Evolutionary conservation across 345 rosid species (phyloP), one percentile per base, ranked within the genome.

Genomic region (Aethionema arabicum): DNA sequence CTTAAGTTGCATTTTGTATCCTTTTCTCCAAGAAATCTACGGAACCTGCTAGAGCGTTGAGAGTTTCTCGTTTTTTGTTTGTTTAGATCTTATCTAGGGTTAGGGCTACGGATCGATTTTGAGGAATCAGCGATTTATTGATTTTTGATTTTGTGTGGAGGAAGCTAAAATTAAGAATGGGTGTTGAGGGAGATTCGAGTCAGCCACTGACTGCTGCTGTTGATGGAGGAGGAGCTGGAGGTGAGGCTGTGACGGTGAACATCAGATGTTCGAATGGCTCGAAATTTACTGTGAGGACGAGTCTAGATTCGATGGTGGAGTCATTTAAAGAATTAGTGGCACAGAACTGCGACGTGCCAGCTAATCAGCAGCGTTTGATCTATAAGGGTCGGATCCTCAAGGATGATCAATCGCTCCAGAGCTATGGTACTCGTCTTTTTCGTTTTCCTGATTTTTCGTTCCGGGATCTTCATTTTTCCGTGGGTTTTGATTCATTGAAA

Each of bases 351-450:
- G 92, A 83, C n/a, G 73, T 82, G 10, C 90, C 90, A 14, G 86
- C 90, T 13, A 78, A 85, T 62, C 92, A 85, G 68, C 96, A 85
- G 74, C 80, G 90, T 3, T 58, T 88, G 85, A 88, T 88, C 78
- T 88, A 85, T 61, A 88, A 85, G 63, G 92, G 96, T 11, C 96
- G 96, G 62, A 85, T 88, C 65, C 75, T 88, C 61, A 88, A 88
- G 72, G 96, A 88, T 60, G 92, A 82, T 61, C 87, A 83, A 54
- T 68, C 85, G 36, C 90, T 88, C n/a, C 75, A 64, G 33, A 83
- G 85, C 72, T 88, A 88, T 74, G 96, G 96, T 88, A 50, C 15
- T 58, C 16, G 10, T 32, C 38, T 6, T 0, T 12, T 10, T 53
- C 21, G 35, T 27, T 16, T 44, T 4, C 10, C 32, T 52, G 37